Conservation (phyloP, 2,329 filamentous ascomycete species). For the Emmonsia crescens region DNA sequence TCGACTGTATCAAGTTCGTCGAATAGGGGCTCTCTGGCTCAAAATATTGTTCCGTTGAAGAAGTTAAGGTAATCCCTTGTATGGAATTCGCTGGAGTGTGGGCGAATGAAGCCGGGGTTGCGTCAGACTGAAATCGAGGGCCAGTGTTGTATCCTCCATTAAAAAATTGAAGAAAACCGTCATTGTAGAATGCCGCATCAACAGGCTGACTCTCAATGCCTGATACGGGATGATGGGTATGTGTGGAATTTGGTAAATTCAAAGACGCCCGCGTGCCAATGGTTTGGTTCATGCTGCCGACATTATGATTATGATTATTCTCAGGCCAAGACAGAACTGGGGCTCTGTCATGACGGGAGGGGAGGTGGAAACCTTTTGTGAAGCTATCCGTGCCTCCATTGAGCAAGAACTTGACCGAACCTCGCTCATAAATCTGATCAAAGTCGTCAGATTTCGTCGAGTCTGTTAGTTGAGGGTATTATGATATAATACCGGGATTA, state of each 20-base stretch:
- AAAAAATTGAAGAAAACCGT: slow-evolving; percentile 30
- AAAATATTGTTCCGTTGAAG: slow-evolving; percentile 15
- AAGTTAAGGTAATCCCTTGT: slow-evolving; percentile 14
- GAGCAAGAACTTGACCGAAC: slow-evolving; percentile 38
- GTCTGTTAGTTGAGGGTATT: neutral
- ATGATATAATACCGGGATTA: neutral
- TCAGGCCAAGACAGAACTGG: slow-evolving; percentile 29
- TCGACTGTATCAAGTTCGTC: slow-evolving; percentile 30
- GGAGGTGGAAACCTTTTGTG: slow-evolving; percentile 35
- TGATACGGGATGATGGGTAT: neutral
- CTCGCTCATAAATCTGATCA: slow-evolving; percentile 29
- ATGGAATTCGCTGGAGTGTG: slow-evolving; percentile 12
- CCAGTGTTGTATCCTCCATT: slow-evolving; percentile 25
- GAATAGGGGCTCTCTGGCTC: slow-evolving; percentile 30
- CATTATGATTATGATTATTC: slow-evolving; percentile 8
- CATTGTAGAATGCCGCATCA: slow-evolving; percentile 23
- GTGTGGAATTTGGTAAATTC: slow-evolving; percentile 9
- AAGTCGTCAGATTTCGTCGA: slow-evolving; percentile 20
- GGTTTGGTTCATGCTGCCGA: slow-evolving; percentile 12
- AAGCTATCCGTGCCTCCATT: slow-evolving; percentile 38
- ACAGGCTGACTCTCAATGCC: slow-evolving; percentile 17
- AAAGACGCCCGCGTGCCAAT: slow-evolving; percentile 14
- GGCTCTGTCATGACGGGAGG: slow-evolving; percentile 29
- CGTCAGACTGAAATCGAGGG: slow-evolving; percentile 17
- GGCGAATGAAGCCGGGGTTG: slow-evolving; percentile 14